Evolutionary conservation across 2,329 filamentous ascomycete species (phyloP).

Genomic region (Talaromyces sp.): DNA sequence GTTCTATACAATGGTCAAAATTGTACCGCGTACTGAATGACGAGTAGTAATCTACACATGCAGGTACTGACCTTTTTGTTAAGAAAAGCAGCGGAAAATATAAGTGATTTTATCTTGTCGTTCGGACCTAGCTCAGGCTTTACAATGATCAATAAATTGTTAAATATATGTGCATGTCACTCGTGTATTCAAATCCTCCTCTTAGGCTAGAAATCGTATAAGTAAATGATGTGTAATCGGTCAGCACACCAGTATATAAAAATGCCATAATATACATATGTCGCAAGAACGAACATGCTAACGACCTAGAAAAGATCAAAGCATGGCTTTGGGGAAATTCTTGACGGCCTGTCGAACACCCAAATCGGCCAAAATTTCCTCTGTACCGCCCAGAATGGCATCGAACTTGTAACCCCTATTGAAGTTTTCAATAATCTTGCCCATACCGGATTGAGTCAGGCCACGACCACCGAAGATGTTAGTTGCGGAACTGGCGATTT

Average conservation of each 20-base stretch:
- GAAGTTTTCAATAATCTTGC: slow-evolving; percentile 77
- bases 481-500: slow-evolving; percentile 77
- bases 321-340: slow-evolving; percentile 77
- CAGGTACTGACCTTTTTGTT: not conserved
- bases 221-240: not conserved
- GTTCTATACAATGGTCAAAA: too few relatives aligned
- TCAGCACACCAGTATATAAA: not conserved
- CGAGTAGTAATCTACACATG: too few relatives aligned
- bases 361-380: slow-evolving; percentile 77
- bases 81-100: not conserved
- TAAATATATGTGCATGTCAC: not conserved
- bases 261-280: not conserved
- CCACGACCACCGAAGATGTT: slow-evolving; percentile 84
- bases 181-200: not conserved
- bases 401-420: slow-evolving; percentile 81
- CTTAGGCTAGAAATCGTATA: not conserved
- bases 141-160: not conserved
- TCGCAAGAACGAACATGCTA: not conserved
- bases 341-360: slow-evolving; percentile 81
- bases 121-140: not conserved
- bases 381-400: slow-evolving; percentile 73
- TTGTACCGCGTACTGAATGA: too few relatives aligned
- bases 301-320: slow-evolving; percentile 49
- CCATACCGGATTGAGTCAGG: slow-evolving; percentile 79
- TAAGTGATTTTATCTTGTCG: not conserved